Percentiles rank a stretch among this genome's conserved stretches.
Evolutionary conservation across 2,329 filamentous ascomycete species (phyloP).

Genomic region (Torrubiella hemipterigena): DNA sequence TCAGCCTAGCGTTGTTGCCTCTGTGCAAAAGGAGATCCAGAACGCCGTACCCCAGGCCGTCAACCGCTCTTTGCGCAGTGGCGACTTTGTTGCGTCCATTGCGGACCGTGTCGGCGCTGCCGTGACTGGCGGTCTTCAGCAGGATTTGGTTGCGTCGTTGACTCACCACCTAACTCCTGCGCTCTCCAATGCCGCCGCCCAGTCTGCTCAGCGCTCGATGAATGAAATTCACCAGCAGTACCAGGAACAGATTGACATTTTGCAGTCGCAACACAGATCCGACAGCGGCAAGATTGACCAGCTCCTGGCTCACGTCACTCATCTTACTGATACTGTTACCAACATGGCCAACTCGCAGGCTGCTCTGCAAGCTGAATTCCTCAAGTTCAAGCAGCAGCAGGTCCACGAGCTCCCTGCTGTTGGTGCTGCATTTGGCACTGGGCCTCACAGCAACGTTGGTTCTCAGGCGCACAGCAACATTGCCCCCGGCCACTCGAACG

Average conservation of each 20-base stretch:
- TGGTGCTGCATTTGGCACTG: conserved; percentile 10
- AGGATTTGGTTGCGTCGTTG: conserved; percentile 50
- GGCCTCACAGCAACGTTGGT: conserved; percentile 11
- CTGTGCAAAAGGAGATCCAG: conserved; percentile 63
- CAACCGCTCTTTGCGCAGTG: conserved; percentile 47
- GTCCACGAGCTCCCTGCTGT: conserved; percentile 28
- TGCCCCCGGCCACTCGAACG: background rate
- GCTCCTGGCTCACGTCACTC: conserved; percentile 53
- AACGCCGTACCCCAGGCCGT: conserved; percentile 54
- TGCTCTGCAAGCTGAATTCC: conserved; percentile 53
- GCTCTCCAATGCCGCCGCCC: conserved; percentile 51
- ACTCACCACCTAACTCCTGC: conserved; percentile 53
- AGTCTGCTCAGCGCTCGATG: conserved; percentile 55
- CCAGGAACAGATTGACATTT: conserved; percentile 34
- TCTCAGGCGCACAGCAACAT: conserved; percentile 17
- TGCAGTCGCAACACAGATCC: conserved; percentile 36
- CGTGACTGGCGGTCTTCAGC: conserved; percentile 56
- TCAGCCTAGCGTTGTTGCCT: conserved; percentile 50
- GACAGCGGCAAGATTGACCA: conserved; percentile 59
- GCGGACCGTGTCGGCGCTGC: conserved; percentile 56
- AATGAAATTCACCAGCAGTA: conserved; percentile 56
- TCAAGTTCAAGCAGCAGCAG: conserved; percentile 43
- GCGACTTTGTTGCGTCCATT: conserved; percentile 60
- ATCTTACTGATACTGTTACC: conserved; percentile 56
- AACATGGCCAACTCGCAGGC: conserved; percentile 57